Conservation (phyloP, 176 grass and related monocot genomes). For the Paspalum vaginatum region DNA sequence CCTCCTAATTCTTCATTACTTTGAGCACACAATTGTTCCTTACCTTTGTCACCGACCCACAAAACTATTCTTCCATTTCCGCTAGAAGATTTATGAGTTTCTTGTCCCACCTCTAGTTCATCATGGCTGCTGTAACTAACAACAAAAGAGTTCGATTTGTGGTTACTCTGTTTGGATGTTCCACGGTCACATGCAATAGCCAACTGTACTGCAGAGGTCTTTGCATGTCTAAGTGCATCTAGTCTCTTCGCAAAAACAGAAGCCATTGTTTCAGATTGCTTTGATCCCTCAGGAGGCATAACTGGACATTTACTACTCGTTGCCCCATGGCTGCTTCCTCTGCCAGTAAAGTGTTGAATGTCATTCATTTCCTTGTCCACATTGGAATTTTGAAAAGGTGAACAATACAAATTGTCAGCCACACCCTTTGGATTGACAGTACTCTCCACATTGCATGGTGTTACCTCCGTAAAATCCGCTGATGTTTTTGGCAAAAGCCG, state of each 20-base stretch:
- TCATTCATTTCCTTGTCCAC: constrained; percentile 42
- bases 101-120: constrained; percentile 15
- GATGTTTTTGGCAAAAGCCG: constrained; percentile 72
- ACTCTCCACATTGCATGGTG: constrained; percentile 51
- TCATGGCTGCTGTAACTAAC: constrained; percentile 40
- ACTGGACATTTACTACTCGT: constrained; percentile 63
- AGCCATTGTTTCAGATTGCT: constrained; percentile 67
- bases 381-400: constrained; percentile 30
- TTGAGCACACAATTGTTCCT: constrained; percentile 32
- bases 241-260: constrained; percentile 85
- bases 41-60: constrained; percentile 41
- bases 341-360: constrained; percentile 32
- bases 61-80: constrained; percentile 46
- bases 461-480: constrained; percentile 41
- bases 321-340: constrained; percentile 48
- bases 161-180: constrained; percentile 35
- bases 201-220: constrained; percentile 49
- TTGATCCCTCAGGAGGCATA: constrained; percentile 52
- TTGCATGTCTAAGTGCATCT: constrained; percentile 62
- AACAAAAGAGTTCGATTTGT: constrained; percentile 31
- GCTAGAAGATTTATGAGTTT: constrained; percentile 47
- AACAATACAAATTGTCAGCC: constrained; percentile 30
- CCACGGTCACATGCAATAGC: constrained; percentile 34
- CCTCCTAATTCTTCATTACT: constrained; percentile 45
- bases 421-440: constrained; percentile 36